Evolutionary conservation across 768 basidiomycete species (phyloP).

Genomic region (Naematelia aurantialba): DNA sequence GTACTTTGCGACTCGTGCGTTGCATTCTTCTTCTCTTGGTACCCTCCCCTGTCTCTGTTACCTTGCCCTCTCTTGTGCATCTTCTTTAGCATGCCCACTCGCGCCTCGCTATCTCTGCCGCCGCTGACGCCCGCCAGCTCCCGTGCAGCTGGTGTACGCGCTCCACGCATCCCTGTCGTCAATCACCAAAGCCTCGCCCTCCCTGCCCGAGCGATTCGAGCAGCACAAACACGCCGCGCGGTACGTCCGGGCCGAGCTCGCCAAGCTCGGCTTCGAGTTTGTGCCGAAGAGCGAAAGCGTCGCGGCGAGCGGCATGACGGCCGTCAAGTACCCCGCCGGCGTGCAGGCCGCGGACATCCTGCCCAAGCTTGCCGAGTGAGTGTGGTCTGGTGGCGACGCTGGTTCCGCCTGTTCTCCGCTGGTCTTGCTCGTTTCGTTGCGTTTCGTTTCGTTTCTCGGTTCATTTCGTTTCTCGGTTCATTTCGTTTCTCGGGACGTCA

Average conservation of each 20-base stretch:
- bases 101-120: background rate
- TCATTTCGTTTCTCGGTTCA: background rate
- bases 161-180: slow-evolving; percentile 73
- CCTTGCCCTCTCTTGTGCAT: background rate
- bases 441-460: no score
- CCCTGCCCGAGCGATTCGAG: slow-evolving; percentile 73
- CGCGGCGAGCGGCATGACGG: slow-evolving; percentile 93
- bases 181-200: slow-evolving; percentile 63
- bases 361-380: slow-evolving; percentile 60
- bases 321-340: slow-evolving; percentile 74
- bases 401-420: slow-evolving; percentile 1
- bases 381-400: no score
- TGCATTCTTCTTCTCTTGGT: background rate
- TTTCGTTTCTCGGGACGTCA: background rate
- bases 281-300: slow-evolving; percentile 62
- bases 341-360: slow-evolving; percentile 71
- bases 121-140: slow-evolving; percentile 53
- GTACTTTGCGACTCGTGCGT: slow-evolving; percentile 78
- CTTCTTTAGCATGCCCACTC: background rate
- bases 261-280: slow-evolving; percentile 64
- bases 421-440: slow-evolving; percentile 5
- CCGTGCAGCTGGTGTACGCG: slow-evolving; percentile 89
- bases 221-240: slow-evolving; percentile 67
- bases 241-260: slow-evolving; percentile 65
- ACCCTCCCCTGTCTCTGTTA: background rate